A percentile compares a stretch with the other conserved stretches of the same genome.
Conservation (phyloP, 2,329 filamentous ascomycete genomes). For the Fusarium continuum region DNA sequence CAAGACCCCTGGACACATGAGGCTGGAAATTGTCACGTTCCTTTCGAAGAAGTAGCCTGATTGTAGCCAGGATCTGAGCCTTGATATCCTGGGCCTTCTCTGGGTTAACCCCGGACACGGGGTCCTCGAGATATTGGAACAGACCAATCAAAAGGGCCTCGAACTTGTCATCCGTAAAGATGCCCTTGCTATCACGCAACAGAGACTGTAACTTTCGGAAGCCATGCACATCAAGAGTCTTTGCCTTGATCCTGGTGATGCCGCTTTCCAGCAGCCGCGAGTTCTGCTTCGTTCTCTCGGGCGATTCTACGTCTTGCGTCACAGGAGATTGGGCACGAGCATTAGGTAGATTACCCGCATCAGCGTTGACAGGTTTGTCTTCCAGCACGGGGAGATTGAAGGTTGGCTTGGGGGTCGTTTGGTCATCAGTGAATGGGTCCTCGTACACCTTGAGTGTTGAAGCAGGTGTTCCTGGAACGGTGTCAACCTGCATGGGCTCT, state of each 20-base stretch:
- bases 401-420: slow-evolving; percentile 56
- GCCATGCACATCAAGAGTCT: slow-evolving; percentile 80
- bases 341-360: slow-evolving; percentile 49
- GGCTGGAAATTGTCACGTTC: slow-evolving; percentile 72
- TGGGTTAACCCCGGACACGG: slow-evolving; percentile 61
- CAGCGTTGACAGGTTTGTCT: slow-evolving; percentile 69
- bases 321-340: slow-evolving; percentile 35
- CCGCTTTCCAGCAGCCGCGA: slow-evolving; percentile 75
- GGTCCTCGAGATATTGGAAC: slow-evolving; percentile 76
- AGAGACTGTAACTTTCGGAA: slow-evolving; percentile 82
- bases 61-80: slow-evolving; percentile 76
- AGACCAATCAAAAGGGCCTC: slow-evolving; percentile 72
- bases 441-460: slow-evolving; percentile 65
- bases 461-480: slow-evolving; percentile 18
- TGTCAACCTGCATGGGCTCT: slow-evolving; percentile 10
- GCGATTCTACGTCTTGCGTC: slow-evolving; percentile 40
- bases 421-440: slow-evolving; percentile 65
- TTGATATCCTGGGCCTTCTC: slow-evolving; percentile 78
- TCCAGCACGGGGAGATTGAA: slow-evolving; percentile 64
- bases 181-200: slow-evolving; percentile 71
- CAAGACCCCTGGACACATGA: slow-evolving; percentile 73
- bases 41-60: slow-evolving; percentile 76
- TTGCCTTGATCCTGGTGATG: slow-evolving; percentile 75
- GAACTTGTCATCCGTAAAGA: slow-evolving; percentile 74
- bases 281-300: slow-evolving; percentile 66